Conservation (phyloP, 257 asterid species). For the Ophiorrhiza pumila region DNA sequence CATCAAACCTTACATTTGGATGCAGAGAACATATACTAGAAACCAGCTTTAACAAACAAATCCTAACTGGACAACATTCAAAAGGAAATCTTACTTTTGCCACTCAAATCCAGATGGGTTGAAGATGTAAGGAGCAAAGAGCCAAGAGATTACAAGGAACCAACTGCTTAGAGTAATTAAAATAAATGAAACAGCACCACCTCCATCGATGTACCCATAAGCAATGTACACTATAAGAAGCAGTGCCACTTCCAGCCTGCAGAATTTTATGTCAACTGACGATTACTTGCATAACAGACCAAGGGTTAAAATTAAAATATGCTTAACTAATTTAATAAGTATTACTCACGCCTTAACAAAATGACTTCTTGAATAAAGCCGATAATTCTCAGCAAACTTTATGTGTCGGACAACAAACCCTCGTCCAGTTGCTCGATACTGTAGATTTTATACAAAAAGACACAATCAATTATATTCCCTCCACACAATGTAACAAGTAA, state of each 20-base stretch:
- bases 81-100: constrained; percentile 79
- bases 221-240: constrained; percentile 88
- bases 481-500: not conserved
- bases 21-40: constrained; percentile 14
- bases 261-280: constrained; percentile 9
- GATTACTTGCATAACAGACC: not conserved
- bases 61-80: not conserved
- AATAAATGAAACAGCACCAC: constrained; percentile 58
- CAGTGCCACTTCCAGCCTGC: constrained; percentile 94
- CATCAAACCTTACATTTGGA: not conserved
- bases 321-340: not conserved
- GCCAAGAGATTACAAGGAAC: constrained; percentile 98
- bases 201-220: constrained; percentile 65
- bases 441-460: not conserved
- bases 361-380: constrained; percentile 96
- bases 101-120: constrained; percentile 99
- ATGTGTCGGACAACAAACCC: constrained; percentile 96
- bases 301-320: not conserved
- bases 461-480: not conserved
- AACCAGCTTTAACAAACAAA: not conserved
- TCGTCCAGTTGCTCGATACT: constrained; percentile 97
- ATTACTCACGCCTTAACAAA: constrained; percentile 81
- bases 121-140: constrained; percentile 93
- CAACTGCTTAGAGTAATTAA: constrained; percentile 86
- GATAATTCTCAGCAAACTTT: constrained; percentile 93